Evolutionary conservation across 257 asterid species (phyloP), one percentile per base, ranked within the genome.

Genomic region (Rubia yunnanensis): DNA sequence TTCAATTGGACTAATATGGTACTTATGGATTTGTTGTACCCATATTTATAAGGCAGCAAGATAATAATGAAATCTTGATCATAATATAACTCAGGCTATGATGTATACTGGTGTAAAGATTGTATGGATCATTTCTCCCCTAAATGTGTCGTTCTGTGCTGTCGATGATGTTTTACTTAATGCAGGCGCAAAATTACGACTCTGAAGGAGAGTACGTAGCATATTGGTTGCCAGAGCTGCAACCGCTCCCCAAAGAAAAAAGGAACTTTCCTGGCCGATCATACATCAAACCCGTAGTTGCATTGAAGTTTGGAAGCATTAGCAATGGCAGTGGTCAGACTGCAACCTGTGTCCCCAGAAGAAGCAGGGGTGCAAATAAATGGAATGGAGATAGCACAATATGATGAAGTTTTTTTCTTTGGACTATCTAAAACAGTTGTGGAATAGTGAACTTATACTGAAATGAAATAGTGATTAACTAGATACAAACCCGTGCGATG

Each of bases 121-220:
- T 39, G 48, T 13, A 39, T 39, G 18, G 48, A 39, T 11, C 48
- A 39, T 13, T 39, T 13, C 48, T 39, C 54, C 24, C 54, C 11
- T 56, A 13, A 55, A 18, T 13, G 35, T 15, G 62, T 5, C 27
- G 62, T 18, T 57, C 26, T 27, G 31, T 26, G 35, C 4, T 11
- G 61, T 27, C 35, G 28, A 7, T 50, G 26, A 57, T 57, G 22
- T 57, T 57, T 70, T n/a, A 10, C 31, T 22, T 57, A 48, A 36
- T 74, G 63, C 85, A 92, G 96, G 98, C 96, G 23, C 89, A 89
- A 76, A 89, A 79, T 73, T 92, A 92, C 59, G 98, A 92, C 69
- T 89, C 87, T 57, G 92, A 89, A 57, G 98, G 96, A 23, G 92
- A 85, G 60, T 92, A 73, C 48, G 96, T 89, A 44, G 82, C 95